Percentiles rank a stretch among this genome's conserved stretches.
These are phyloP conservation scores for Mollisiaceae sp. DNA, from an alignment of 2,329 filamentous ascomycete species.

Conservation along the genomic window DNA sequence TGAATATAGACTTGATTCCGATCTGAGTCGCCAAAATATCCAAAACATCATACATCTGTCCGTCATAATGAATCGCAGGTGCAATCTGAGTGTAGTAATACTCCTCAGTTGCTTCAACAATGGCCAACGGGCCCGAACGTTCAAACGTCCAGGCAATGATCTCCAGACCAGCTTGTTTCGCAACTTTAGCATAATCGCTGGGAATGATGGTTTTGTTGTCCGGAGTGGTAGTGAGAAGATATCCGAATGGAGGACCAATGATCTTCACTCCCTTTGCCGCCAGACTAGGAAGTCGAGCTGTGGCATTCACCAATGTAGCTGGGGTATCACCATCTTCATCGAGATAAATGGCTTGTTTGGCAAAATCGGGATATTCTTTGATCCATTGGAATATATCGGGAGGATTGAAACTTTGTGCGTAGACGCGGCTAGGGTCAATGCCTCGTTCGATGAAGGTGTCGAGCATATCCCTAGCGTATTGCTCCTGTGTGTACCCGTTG, in stretches of 20 bases:
- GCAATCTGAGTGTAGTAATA: slow-evolving; percentile 27
- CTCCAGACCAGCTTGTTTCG: slow-evolving; percentile 25
- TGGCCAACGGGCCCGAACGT: slow-evolving; percentile 25
- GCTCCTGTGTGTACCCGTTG: slow-evolving; percentile 33
- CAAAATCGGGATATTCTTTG: slow-evolving; percentile 29
- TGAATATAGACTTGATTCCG: slow-evolving; percentile 30
- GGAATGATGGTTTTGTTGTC: slow-evolving; percentile 32
- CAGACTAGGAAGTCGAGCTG: slow-evolving; percentile 20
- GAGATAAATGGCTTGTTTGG: slow-evolving; percentile 31
- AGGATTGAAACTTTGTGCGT: slow-evolving; percentile 28
- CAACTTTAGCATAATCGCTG: slow-evolving; percentile 24
- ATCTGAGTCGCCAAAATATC: slow-evolving; percentile 28
- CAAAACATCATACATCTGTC: slow-evolving; percentile 27
- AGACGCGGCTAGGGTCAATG: slow-evolving; percentile 28
- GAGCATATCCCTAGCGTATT: slow-evolving; percentile 31
- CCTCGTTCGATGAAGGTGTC: slow-evolving; percentile 28
- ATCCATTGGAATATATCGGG: slow-evolving; percentile 34
- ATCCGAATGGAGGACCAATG: slow-evolving; percentile 28
- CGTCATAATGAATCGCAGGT: slow-evolving; percentile 25
- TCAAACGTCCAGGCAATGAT: slow-evolving; percentile 34
- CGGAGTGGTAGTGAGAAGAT: slow-evolving; percentile 22
- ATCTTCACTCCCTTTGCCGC: slow-evolving; percentile 28
- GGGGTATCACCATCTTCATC: slow-evolving; percentile 29
- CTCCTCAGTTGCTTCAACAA: slow-evolving; percentile 14
- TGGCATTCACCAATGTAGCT: slow-evolving; percentile 10